Conservation (phyloP, 2,329 filamentous ascomycete genomes). For the Phaeomoniella chlamydospora region DNA sequence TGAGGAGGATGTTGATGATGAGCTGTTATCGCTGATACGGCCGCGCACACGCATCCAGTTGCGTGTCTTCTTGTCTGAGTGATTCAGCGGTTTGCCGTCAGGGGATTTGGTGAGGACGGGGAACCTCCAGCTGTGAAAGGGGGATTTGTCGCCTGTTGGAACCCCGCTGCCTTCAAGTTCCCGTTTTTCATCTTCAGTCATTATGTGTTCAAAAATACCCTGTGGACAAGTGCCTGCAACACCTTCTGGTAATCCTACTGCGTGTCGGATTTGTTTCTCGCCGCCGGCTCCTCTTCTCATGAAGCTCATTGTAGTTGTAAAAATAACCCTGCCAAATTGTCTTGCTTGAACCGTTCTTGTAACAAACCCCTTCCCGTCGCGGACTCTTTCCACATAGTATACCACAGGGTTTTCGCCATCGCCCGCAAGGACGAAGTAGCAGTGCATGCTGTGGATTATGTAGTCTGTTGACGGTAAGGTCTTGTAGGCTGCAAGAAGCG, state of each 20-base stretch:
- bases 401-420: constrained; percentile 73
- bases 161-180: neutral
- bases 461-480: constrained; percentile 64
- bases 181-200: neutral
- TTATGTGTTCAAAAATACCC: constrained; percentile 3
- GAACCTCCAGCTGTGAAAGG: constrained; percentile 28
- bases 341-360: constrained; percentile 93
- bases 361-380: constrained; percentile 77
- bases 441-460: constrained; percentile 90
- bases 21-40: constrained; percentile 7
- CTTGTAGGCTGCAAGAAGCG: constrained; percentile 70
- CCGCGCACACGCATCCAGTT: constrained; percentile 31
- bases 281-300: constrained; percentile 49
- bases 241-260: constrained; percentile 40
- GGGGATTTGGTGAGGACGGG: constrained; percentile 27
- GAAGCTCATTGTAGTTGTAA: constrained; percentile 90
- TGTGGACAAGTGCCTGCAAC: constrained; percentile 21
- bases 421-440: constrained; percentile 93
- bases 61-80: constrained; percentile 50
- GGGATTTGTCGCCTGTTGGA: constrained; percentile 3
- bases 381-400: constrained; percentile 88
- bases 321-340: constrained; percentile 78
- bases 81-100: neutral
- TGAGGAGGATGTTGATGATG: neutral
- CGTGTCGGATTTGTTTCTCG: constrained; percentile 46